Evolutionary conservation across 768 basidiomycete species (phyloP), one percentile per base, ranked within the genome.

Genomic region (Cyclocybe cylindracea): DNA sequence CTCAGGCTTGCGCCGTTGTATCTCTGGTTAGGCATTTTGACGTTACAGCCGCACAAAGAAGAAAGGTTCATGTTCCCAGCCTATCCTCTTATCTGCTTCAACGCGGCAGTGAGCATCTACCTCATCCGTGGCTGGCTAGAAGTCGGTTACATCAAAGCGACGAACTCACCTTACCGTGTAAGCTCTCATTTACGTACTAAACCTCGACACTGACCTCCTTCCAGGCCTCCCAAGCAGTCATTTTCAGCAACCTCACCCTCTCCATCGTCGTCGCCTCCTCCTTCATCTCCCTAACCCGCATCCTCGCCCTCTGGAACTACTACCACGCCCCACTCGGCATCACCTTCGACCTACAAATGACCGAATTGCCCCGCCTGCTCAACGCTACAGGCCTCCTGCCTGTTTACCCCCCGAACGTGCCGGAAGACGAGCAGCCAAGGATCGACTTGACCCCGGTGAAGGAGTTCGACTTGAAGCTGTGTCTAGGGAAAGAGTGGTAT

Each of bases 31-130:
- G 80, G 70, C 1, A 87, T 97, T 55, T 72, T 99, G 58, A 85
- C 84, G 4, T 59, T 76, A 2, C 96, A 98, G 70, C 74, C 88
- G 1, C 97, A 99, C 71, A 99, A 99, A 71, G 97, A 99, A 70
- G 97, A 99, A 66, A 80, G 97, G n/a, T 99, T 99, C 74, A 89
- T 98, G 85, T 98, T 87, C 69, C 96, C 97, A 1, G 87, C 83
- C 2, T 98, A 96, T 66, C 90, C 93, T 1, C 68, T 98, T 32
- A 70, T 98, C 42, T 93, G 92, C 64, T 93, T 98, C 72, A 98
- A 98, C 63, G 96, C 94, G 0, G 91, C 93, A 4, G 86, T 94
- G n/a, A 78, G 86, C 10, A 57, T 96, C 9, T 98, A 91, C 66
- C 77, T 99, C 39, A 60, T 89, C 10, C 82, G 94, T 52, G 94